Base-by-base conservation (phyloP, 1,284 basidiomycete species). In the Cutaneotrichosporon sp. region DNA sequence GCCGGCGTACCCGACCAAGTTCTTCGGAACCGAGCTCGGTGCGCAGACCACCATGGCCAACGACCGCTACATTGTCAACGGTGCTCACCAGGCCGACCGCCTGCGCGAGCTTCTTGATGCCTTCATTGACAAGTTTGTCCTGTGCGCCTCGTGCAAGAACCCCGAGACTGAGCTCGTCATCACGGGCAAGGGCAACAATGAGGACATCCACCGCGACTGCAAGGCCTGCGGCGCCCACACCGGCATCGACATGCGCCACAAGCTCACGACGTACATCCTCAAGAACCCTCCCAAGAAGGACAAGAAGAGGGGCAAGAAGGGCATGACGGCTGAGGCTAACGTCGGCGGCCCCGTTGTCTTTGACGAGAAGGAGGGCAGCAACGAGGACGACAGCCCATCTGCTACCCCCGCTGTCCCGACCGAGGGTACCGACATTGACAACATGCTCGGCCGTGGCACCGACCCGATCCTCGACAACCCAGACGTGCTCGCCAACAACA, bases 1-100 rank as follows among this genome's bases (percentile, higher is more conserved):
- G 59, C 88, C 96, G 27, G 84, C 90, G 48, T 83, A 97, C 74
- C 88, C 94, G 49, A 97, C 93, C 76, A 99, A 99, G 79, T 99
- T 93, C 81, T 98, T 99, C 67, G 96, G 96, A 37, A 94, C 88
- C 74, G 96, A 99, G 76, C 86, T 98, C 55, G 96, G 96, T 61
- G 96, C 96, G 26, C 94, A 98, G 77, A 96, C 93, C 39, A 86
- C 92, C 24, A 87, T 91, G 72, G 92, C 97, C 74, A 90, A 87
- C 68, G 96, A 99, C 66, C 84, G 93, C 38, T 99, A 96, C 81
- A 97, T 99, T 63, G 93, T 98, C 75, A 98, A 98, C 65, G 96
- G 96, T 51, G 90, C 90, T 17, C 96, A 99, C 74, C 86, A 97
- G 64, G 86, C 91, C 32, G 79, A 84, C 52, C 88, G 92, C 60